Evolutionary conservation across 2,329 filamentous ascomycete genomes (phyloP).

Genomic region (Penicillium expansum): DNA sequence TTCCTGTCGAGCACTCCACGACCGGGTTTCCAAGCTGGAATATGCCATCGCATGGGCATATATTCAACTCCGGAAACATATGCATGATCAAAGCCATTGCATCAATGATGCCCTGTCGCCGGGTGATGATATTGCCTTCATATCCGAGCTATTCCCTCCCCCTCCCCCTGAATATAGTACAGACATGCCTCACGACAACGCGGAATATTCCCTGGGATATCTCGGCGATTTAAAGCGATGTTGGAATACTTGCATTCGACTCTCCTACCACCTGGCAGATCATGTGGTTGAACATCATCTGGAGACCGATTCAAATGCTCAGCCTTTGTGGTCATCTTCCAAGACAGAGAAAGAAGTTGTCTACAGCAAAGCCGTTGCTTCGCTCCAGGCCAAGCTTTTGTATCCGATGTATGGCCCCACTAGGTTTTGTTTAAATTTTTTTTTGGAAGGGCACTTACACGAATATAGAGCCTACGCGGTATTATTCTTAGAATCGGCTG

Average conservation of each 20-base stretch:
- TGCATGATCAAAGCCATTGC: not conserved
- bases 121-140: constrained; percentile 27
- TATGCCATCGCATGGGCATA: constrained; percentile 23
- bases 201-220: constrained; percentile 29
- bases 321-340: constrained; percentile 20
- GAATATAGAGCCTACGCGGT: constrained; percentile 22
- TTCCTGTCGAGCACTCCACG: constrained; percentile 21
- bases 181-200: constrained; percentile 16
- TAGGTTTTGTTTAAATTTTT: not conserved
- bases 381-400: constrained; percentile 23
- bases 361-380: constrained; percentile 24
- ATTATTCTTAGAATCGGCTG: constrained; percentile 27
- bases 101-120: constrained; percentile 9
- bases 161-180: constrained; percentile 27
- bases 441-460: not conserved
- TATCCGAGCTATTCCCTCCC: constrained; percentile 27
- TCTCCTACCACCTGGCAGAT: constrained; percentile 28
- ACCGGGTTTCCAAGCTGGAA: constrained; percentile 21
- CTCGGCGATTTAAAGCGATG: constrained; percentile 25
- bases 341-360: constrained; percentile 28
- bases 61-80: constrained; percentile 17
- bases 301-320: constrained; percentile 17
- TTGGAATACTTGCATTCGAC: constrained; percentile 27
- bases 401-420: constrained; percentile 19
- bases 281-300: constrained; percentile 25